Conservation (phyloP, 306 rosid species). For the Trichosanthes cucumerina region DNA sequence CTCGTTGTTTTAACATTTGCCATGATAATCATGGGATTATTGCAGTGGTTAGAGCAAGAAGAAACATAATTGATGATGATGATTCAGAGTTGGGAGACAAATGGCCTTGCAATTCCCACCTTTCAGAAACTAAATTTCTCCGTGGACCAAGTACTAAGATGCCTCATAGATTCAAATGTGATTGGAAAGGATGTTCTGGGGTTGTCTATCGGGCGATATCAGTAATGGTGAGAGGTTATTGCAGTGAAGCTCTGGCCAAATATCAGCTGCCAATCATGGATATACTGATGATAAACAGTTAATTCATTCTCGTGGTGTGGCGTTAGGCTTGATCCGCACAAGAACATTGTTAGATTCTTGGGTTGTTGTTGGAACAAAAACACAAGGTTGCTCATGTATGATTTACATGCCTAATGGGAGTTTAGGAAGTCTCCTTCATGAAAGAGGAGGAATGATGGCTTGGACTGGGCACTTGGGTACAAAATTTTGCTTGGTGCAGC, state of each 20-base stretch:
- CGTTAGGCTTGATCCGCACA: constrained; percentile 91
- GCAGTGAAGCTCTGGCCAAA: constrained; percentile 89
- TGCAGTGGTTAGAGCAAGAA: constrained; percentile 39
- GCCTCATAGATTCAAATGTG: constrained; percentile 61
- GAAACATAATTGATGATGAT: constrained; percentile 35
- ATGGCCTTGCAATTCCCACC: constrained; percentile 76
- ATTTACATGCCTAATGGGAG: constrained; percentile 88
- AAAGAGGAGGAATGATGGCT: constrained; percentile 42
- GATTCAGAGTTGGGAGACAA: constrained; percentile 65
- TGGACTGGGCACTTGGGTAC: constrained; percentile 74
- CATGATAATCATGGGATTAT: constrained; percentile 41
- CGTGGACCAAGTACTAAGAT: constrained; percentile 54
- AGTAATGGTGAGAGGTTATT: constrained; percentile 57
- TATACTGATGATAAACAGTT: constrained; percentile 27
- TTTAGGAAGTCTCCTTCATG: constrained; percentile 70
- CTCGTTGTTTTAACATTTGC: constrained; percentile 44
- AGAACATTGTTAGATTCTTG: constrained; percentile 79
- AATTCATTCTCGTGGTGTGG: too few relatives aligned
- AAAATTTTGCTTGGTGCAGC: constrained; percentile 71
- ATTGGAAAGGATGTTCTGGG: constrained; percentile 86
- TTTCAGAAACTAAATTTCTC: constrained; percentile 78
- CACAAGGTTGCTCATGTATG: constrained; percentile 73
- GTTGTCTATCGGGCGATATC: constrained; percentile 55
- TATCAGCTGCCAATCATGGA: constrained; percentile 26
- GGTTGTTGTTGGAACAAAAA: constrained; percentile 77